Evolutionary conservation across 768 basidiomycete species (phyloP).

Genomic region (Gymnopilus dilepis): DNA sequence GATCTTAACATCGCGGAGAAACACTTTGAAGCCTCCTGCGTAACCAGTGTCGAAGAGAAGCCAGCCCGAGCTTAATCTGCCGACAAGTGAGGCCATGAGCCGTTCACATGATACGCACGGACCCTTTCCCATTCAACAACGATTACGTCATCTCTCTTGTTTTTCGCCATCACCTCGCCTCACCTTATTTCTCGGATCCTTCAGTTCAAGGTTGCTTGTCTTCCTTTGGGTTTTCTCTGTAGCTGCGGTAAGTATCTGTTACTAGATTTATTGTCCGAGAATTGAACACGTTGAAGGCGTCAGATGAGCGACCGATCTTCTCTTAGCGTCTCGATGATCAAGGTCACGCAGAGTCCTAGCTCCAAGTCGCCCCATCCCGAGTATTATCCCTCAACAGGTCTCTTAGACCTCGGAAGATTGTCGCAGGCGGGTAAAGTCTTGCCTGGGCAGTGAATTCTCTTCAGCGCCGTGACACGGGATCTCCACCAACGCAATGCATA

Average conservation of each 20-base stretch:
- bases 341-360: conserved; percentile 18
- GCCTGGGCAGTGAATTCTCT: conserved; percentile 9
- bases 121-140: background rate
- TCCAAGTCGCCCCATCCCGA: conserved; percentile 20
- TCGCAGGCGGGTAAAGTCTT: conserved; percentile 14
- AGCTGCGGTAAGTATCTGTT: background rate
- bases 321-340: conserved; percentile 5
- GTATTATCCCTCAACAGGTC: conserved; percentile 16
- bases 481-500: conserved; percentile 10
- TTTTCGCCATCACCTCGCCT: conserved; percentile 5
- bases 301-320: conserved; percentile 23
- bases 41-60: background rate
- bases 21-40: background rate
- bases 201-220: background rate
- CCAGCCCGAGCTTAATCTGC: too few species aligned
- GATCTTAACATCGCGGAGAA: background rate
- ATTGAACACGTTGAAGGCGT: background rate
- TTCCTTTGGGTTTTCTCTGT: background rate
- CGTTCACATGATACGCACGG: background rate
- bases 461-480: conserved; percentile 14
- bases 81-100: background rate
- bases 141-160: background rate
- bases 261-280: too few species aligned
- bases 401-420: conserved; percentile 23
- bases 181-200: background rate